These are phyloP conservation scores for Ceratopteris richardii DNA, from an alignment of 75 land plant species.

Conservation along the genomic window DNA sequence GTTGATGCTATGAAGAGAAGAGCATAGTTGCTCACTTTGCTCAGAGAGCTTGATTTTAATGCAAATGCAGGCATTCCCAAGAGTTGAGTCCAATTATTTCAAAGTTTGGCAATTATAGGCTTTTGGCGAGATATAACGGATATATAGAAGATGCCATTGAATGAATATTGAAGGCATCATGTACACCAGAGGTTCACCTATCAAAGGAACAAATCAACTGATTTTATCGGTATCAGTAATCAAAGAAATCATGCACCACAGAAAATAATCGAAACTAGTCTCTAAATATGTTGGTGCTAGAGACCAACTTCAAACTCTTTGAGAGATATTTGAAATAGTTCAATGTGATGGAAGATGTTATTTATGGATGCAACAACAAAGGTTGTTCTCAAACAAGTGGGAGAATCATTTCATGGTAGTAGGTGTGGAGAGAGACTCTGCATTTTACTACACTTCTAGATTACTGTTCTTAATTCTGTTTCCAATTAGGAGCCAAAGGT, in stretches of 20 bases:
- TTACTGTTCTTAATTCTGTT: no score
- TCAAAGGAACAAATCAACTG: conserved; percentile 35
- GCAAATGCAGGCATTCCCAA: conserved; percentile 39
- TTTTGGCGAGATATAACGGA: conserved; percentile 49
- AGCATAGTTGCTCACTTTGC: conserved; percentile 29
- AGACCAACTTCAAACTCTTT: no score
- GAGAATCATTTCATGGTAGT: not conserved
- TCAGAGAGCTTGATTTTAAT: conserved; percentile 26
- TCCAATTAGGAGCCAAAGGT: no score
- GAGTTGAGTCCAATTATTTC: conserved; percentile 45
- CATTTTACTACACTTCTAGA: no score
- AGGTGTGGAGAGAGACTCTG: not conserved
- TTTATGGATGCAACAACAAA: no score
- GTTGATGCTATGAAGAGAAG: conserved; percentile 45
- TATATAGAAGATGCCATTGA: conserved; percentile 45
- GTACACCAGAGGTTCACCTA: not conserved
- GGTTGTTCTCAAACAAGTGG: no score
- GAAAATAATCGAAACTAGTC: no score
- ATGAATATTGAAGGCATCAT: conserved; percentile 49
- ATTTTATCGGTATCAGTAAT: conserved; percentile 49
- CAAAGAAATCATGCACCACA: no score
- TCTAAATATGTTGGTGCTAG: no score
- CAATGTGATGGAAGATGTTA: no score
- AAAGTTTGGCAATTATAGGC: conserved; percentile 45
- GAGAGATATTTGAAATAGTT: no score